phyloP scores from a whole-genome alignment of 2,329 filamentous ascomycete species.

The Dichotomopilus funicola region DNA sequence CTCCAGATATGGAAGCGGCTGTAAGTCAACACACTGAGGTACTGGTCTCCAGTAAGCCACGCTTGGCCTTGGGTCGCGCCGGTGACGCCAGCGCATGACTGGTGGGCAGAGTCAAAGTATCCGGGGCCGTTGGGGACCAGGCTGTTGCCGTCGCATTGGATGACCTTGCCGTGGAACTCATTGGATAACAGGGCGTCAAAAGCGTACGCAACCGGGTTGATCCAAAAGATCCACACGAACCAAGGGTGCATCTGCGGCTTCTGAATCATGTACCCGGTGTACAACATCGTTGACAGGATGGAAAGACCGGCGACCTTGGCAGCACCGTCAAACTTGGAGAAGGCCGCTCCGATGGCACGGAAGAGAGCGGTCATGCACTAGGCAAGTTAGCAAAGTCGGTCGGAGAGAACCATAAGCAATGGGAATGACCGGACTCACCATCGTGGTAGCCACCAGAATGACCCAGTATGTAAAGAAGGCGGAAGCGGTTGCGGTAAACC shows the following conservation, averaged over 20 bases:
- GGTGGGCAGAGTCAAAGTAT: conserved; percentile 37
- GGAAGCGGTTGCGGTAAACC: conserved; percentile 43
- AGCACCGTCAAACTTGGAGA: conserved; percentile 51
- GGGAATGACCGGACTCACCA: conserved; percentile 31
- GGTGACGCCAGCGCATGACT: conserved; percentile 52
- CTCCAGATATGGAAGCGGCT: conserved; percentile 48
- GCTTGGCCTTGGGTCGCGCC: conserved; percentile 46
- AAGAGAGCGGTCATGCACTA: conserved; percentile 52
- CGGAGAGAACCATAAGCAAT: conserved; percentile 19
- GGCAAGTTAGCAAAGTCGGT: not conserved
- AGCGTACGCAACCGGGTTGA: conserved; percentile 61
- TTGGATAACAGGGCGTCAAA: conserved; percentile 65
- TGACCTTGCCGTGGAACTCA: conserved; percentile 56
- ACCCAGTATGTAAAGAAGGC: conserved; percentile 59
- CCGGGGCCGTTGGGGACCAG: conserved; percentile 45
- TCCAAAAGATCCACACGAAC: conserved; percentile 59
- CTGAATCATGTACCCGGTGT: conserved; percentile 58
- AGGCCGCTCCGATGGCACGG: conserved; percentile 48
- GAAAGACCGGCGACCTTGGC: conserved; percentile 49
- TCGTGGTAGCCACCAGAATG: conserved; percentile 43
- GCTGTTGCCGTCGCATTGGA: conserved; percentile 44
- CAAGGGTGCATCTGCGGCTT: conserved; percentile 57
- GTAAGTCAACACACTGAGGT: conserved; percentile 50
- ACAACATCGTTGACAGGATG: conserved; percentile 50
- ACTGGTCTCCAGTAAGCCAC: conserved; percentile 51